These are phyloP conservation scores for Acanthamoeba castellanii DNA, from an alignment of 208 protist species.

Conservation along the genomic window DNA sequence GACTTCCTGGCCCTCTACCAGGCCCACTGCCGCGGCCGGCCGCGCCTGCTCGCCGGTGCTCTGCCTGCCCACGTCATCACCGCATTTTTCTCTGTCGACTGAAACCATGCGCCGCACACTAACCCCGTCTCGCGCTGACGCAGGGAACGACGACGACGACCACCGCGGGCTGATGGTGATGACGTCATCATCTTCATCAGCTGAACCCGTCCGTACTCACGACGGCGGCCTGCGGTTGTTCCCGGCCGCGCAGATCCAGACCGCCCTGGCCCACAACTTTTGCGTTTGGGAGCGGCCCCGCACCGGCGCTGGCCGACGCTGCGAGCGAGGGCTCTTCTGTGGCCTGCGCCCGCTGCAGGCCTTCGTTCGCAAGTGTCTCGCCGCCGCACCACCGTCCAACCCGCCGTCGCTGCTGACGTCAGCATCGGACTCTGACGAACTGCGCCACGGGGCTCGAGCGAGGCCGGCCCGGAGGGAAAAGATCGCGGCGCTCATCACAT, in stretches of 20 bases:
- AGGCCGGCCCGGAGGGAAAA: not conserved
- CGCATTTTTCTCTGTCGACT: not conserved
- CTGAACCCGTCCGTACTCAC: too few relatives aligned
- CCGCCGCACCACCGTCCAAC: not conserved
- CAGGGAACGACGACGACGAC: not conserved
- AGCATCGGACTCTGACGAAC: not conserved
- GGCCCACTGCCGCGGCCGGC: not conserved
- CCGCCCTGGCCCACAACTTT: not conserved
- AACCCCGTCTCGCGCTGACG: not conserved
- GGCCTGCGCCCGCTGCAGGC: not conserved
- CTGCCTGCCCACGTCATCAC: not conserved
- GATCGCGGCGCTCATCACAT: not conserved
- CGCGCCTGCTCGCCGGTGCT: not conserved
- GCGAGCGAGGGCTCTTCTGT: not conserved
- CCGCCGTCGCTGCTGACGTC: not conserved
- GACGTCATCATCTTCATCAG: too few relatives aligned
- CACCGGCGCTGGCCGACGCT: not conserved
- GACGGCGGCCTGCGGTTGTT: not conserved
- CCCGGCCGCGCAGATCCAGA: slow-evolving; percentile 21
- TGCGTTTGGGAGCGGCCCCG: not conserved
- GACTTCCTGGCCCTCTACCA: not conserved
- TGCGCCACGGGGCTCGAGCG: too few relatives aligned
- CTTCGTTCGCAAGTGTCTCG: not conserved
- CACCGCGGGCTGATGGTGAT: too few relatives aligned
- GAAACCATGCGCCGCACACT: too few relatives aligned